phyloP scores from a whole-genome alignment of 2,329 filamentous ascomycete species.

The Diaporthe citrichinensis region DNA sequence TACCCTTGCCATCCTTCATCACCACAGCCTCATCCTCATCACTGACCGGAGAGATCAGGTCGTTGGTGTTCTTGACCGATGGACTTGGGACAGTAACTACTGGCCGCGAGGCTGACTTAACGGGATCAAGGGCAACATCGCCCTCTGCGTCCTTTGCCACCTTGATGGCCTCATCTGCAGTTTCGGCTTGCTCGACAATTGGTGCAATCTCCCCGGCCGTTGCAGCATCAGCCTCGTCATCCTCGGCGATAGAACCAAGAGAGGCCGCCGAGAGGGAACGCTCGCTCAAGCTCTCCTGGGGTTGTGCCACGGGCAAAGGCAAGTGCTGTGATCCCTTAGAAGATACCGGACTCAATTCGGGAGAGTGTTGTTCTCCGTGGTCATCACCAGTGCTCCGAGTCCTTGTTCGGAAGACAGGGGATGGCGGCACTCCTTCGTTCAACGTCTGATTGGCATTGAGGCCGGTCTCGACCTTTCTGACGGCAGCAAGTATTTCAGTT shows the following conservation, averaged over 20 bases:
- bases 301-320: slow-evolving; percentile 6
- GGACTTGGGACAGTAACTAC: slow-evolving; percentile 40
- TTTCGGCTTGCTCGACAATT: slow-evolving; percentile 45
- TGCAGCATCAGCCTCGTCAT: slow-evolving; percentile 36
- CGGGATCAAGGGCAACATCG: slow-evolving; percentile 49
- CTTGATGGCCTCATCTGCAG: slow-evolving; percentile 43
- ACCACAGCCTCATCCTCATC: slow-evolving; percentile 61
- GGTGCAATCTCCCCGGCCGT: slow-evolving; percentile 45
- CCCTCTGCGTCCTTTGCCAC: slow-evolving; percentile 43
- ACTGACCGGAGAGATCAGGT: slow-evolving; percentile 46
- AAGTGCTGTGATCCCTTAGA: slow-evolving; percentile 41
- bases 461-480: slow-evolving; percentile 62
- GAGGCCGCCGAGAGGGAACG: slow-evolving; percentile 54
- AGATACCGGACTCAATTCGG: slow-evolving; percentile 53
- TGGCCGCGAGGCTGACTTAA: slow-evolving; percentile 41
- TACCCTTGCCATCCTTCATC: slow-evolving; percentile 45
- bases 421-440: slow-evolving; percentile 54
- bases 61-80: slow-evolving; percentile 41
- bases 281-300: slow-evolving; percentile 45
- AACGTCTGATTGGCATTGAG: slow-evolving; percentile 56
- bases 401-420: slow-evolving; percentile 53
- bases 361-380: slow-evolving; percentile 53
- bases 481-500: slow-evolving; percentile 59
- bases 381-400: slow-evolving; percentile 54
- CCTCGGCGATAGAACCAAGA: slow-evolving; percentile 63